These are phyloP conservation scores for Dactylellina drechsleri DNA, from an alignment of 2,329 filamentous ascomycete species.

Conservation along the genomic window DNA sequence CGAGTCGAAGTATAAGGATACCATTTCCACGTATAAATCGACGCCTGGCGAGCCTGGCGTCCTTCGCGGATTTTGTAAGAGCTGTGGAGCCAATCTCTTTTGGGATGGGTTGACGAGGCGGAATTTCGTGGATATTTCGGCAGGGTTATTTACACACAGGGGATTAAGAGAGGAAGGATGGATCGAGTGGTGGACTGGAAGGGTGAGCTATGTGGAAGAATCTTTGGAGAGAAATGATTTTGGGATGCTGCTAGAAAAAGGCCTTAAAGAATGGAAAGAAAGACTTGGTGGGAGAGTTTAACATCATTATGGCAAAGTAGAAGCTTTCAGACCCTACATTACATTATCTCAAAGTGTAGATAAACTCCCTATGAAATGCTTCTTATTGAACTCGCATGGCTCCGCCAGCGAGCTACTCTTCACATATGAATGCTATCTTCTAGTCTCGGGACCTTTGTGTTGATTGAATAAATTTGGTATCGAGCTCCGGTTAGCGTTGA, in stretches of 20 bases:
- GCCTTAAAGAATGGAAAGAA: conserved; percentile 25
- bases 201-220: conserved; percentile 72
- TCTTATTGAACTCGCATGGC: too few species aligned
- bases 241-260: conserved; percentile 17
- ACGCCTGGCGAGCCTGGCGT: conserved; percentile 63
- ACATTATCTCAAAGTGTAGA: too few species aligned
- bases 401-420: too few species aligned
- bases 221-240: conserved; percentile 57
- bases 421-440: too few species aligned
- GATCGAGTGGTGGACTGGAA: conserved; percentile 71
- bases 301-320: too few species aligned
- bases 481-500: too few species aligned
- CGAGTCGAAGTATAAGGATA: conserved; percentile 61
- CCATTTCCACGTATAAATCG: conserved; percentile 67
- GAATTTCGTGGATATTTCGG: conserved; percentile 72
- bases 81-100: conserved; percentile 73
- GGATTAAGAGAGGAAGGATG: conserved; percentile 69
- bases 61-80: conserved; percentile 70
- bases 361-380: too few species aligned
- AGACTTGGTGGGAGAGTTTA: conserved; percentile 20
- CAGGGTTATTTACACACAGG: conserved; percentile 68
- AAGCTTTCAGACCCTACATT: too few species aligned
- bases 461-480: too few species aligned
- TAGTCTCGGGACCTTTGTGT: too few species aligned
- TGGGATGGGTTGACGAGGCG: conserved; percentile 69